Base-by-base conservation (phyloP, 2,329 filamentous ascomycete species). In the Fusarium mangiferae region DNA sequence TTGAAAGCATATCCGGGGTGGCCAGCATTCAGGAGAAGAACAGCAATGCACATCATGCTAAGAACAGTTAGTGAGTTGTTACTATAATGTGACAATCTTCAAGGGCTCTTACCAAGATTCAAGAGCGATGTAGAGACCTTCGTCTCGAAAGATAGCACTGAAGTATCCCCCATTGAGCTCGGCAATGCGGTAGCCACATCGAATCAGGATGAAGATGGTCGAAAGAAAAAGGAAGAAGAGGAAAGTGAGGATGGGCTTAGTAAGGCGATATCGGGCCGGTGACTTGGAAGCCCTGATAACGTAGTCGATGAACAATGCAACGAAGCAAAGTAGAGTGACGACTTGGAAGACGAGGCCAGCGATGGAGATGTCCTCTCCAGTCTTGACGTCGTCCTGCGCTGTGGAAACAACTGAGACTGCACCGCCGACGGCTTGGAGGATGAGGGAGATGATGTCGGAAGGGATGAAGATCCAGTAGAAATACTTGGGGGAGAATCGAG, bases 91-190 rank as follows among this genome's bases (percentile, higher is more conserved):
- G 12, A 28, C 6, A n/a, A 7, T 22, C 26, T 48, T 20, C 38
- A 12, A 42, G 9, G 7, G 18, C 18, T 54, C 75, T 61, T 70
- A 78, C 77, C 62, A 69, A 22, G 75, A 77, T 49, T 78, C 77
- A 18, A 78, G 75, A 10, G 59, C 77, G 20, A 78, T 78, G 20
- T 76, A 78, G 7, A 78, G 72, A 10, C 52, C 60, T 42, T 78
- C 74, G 17, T 78, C 66, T 48, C 77, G 68, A 60, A 78, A 78
- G 13, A 77, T 61, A 22, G 62, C 70, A 56, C 77, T 78, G 39
- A 77, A 78, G 82, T 88, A 91, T 5, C 90, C 89, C 36, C 88
- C 83, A 49, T 84, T 85, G 64, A 92, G 78, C 81, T 92, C 90
- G 0, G 85, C 87, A 36, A 90, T 87, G 49, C 90, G 86, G 75